Conservation (phyloP, 164 flowering plant species). For the Echeveria elegans region DNA sequence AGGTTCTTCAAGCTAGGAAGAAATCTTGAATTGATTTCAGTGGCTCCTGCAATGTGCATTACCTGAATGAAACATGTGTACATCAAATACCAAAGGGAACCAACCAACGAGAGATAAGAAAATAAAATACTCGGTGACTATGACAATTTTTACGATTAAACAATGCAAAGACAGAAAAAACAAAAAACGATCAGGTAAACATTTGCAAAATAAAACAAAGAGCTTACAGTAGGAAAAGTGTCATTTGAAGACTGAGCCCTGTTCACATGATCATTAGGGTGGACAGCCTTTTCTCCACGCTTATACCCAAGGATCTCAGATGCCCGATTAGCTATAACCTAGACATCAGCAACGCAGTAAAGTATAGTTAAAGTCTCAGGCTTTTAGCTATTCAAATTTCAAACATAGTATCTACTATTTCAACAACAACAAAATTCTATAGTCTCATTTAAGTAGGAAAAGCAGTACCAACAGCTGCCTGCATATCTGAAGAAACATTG, state of each 20-base stretch:
- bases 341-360: conserved; percentile 10
- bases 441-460: neutral
- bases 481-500: conserved; percentile 5
- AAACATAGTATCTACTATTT: neutral
- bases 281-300: conserved; percentile 91
- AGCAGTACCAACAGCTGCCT: too few relatives aligned
- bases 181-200: neutral
- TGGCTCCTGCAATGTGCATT: conserved; percentile 96
- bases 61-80: conserved; percentile 42
- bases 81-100: neutral
- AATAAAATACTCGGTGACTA: neutral
- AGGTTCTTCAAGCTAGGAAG: conserved; percentile 72
- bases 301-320: conserved; percentile 94
- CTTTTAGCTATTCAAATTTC: neutral
- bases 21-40: conserved; percentile 69
- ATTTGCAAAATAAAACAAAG: neutral
- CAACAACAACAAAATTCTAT: too few relatives aligned
- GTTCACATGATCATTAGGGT: conserved; percentile 98
- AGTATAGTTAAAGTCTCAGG: neutral
- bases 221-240: conserved; percentile 93
- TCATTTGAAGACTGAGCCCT: conserved; percentile 98
- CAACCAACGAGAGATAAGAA: neutral
- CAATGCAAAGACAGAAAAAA: neutral
- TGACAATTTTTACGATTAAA: neutral
- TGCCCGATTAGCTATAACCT: conserved; percentile 99